A percentile compares a stretch with the other conserved stretches of the same genome.
These are phyloP conservation scores for Escallonia herrerae DNA, from an alignment of 129 eudicot species.

Conservation along the genomic window DNA sequence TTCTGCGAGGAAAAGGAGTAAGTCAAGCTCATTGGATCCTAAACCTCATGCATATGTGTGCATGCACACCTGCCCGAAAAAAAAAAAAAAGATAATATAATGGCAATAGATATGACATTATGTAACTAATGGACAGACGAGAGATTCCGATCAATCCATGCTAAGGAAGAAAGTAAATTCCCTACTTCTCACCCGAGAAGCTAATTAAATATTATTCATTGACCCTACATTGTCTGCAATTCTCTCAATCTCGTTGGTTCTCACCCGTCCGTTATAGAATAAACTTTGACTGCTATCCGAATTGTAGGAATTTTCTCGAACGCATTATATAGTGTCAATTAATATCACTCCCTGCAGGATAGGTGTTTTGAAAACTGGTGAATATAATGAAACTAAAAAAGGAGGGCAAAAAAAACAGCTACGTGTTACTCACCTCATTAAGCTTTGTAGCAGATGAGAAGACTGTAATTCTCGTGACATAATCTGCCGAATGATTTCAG, in stretches of 20 bases:
- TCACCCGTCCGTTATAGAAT: neutral
- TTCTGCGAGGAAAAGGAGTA: conserved; percentile 19
- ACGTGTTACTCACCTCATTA: conserved; percentile 11
- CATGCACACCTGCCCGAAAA: too few species aligned
- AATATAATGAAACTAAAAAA: neutral
- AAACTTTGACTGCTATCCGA: neutral
- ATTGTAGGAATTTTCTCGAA: neutral
- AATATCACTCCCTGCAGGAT: too few species aligned
- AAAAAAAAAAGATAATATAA: neutral
- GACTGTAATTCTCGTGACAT: conserved; percentile 27
- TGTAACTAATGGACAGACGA: neutral
- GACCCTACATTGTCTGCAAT: too few species aligned
- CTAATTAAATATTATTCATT: too few species aligned
- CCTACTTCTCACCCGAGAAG: neutral
- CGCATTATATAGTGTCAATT: too few species aligned
- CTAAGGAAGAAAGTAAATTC: neutral
- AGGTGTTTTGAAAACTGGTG: neutral
- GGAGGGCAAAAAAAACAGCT: neutral
- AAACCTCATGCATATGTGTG: neutral
- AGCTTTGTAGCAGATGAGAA: conserved; percentile 23
- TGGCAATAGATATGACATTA: neutral
- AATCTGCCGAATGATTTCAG: conserved; percentile 27
- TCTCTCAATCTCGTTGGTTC: too few species aligned
- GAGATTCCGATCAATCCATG: neutral
- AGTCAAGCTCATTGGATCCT: neutral